Conservation (phyloP, 805 yeast species). For the Sugiyamaella valdiviana region DNA sequence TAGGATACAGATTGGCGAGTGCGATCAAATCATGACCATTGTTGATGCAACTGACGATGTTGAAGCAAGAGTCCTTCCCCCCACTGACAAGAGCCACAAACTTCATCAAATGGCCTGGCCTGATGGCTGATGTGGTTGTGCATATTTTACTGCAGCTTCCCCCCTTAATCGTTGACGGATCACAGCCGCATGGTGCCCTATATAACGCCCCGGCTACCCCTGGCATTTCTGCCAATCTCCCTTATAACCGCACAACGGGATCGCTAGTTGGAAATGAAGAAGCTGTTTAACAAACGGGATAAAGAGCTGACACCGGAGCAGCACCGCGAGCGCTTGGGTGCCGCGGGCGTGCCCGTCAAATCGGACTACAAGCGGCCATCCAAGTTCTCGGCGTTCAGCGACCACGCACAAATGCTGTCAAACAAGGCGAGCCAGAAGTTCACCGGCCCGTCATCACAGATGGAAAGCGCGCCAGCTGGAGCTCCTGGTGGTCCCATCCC, state of each 20-base stretch:
- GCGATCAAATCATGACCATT: conserved; percentile 85
- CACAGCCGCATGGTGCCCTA: not conserved
- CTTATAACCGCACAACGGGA: not conserved
- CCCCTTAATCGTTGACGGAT: not conserved
- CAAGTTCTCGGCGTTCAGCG: conserved; percentile 46
- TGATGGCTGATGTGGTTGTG: not conserved
- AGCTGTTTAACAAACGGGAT: conserved; percentile 44
- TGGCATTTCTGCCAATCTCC: no score
- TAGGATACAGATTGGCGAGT: conserved; percentile 74
- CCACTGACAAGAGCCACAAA: conserved; percentile 90
- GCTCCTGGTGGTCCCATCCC: not conserved
- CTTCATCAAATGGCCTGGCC: conserved; percentile 58
- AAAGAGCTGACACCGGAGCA: conserved; percentile 48
- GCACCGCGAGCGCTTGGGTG: conserved; percentile 36
- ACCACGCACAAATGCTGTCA: conserved; percentile 42
- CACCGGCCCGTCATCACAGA: not conserved
- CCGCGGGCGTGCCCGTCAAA: conserved; percentile 39
- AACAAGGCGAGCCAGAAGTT: not conserved
- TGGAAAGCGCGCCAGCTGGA: conserved; percentile 16
- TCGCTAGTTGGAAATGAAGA: conserved; percentile 36
- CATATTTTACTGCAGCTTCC: not conserved
- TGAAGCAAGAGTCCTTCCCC: conserved; percentile 93
- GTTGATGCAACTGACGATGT: conserved; percentile 75
- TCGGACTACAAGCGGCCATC: conserved; percentile 21
- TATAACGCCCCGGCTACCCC: no score